Conservation (phyloP, 305 asterid species). For the Fraxinus baroniana region DNA sequence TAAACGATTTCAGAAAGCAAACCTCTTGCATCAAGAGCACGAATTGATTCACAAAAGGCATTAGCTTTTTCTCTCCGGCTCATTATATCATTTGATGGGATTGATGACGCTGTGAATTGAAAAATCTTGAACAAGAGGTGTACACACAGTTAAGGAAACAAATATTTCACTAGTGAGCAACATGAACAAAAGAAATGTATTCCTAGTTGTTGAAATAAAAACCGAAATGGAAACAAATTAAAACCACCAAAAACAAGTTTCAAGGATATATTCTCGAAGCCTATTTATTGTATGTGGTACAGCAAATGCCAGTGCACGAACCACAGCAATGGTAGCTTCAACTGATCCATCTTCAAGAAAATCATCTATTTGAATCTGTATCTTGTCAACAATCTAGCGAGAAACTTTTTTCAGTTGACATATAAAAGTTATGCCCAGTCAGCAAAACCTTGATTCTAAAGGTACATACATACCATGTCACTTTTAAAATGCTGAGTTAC, state of each 20-base stretch:
- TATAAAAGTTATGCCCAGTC: conserved; percentile 23
- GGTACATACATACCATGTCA: conserved; percentile 52
- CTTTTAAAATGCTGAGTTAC: conserved; percentile 93
- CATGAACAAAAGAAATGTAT: conserved; percentile 2
- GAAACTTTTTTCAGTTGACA: conserved; percentile 34
- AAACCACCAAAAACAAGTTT: conserved; percentile 18
- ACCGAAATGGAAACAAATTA: conserved; percentile 3
- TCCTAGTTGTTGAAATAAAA: conserved; percentile 12
- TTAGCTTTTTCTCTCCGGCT: conserved; percentile 78
- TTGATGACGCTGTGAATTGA: conserved; percentile 63
- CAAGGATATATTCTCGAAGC: conserved; percentile 96
- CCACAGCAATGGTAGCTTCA: conserved; percentile 89
- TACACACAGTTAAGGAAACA: conserved; percentile 54
- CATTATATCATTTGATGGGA: conserved; percentile 64
- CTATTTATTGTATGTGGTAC: conserved; percentile 80
- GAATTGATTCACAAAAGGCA: conserved; percentile 91
- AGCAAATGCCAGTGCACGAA: conserved; percentile 85
- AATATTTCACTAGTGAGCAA: neutral
- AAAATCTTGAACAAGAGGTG: conserved; percentile 87
- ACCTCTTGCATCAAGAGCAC: conserved; percentile 98
- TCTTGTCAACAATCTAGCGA: conserved; percentile 86
- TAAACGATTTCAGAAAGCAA: conserved; percentile 19
- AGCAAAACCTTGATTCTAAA: conserved; percentile 25
- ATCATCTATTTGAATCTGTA: conserved; percentile 96
- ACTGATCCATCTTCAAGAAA: conserved; percentile 98